phyloP scores from a whole-genome alignment of 2,329 filamentous ascomycete genomes.

The Grosmannia penicillata region DNA sequence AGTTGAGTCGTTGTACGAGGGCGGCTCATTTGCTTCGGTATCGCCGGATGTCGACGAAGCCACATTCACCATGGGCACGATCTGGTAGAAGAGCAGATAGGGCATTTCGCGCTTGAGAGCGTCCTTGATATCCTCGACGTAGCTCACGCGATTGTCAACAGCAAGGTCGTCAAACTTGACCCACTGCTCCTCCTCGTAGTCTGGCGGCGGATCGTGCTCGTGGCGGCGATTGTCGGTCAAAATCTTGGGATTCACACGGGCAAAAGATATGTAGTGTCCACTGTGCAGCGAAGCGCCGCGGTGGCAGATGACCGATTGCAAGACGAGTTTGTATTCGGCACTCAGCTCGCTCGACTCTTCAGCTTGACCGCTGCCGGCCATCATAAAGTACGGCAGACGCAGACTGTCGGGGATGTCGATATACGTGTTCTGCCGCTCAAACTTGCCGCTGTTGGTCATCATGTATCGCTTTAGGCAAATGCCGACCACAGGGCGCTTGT shows the following conservation, averaged over 20 bases:
- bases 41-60: slow-evolving; percentile 30
- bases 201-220: slow-evolving; percentile 42
- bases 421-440: slow-evolving; percentile 61
- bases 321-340: slow-evolving; percentile 81
- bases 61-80: slow-evolving; percentile 68
- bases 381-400: slow-evolving; percentile 79
- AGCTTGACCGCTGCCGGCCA: slow-evolving; percentile 55
- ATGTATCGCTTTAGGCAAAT: slow-evolving; percentile 88
- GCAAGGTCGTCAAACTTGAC: slow-evolving; percentile 82
- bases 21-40: slow-evolving; percentile 34
- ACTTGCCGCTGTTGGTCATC: slow-evolving; percentile 53
- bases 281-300: slow-evolving; percentile 72
- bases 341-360: slow-evolving; percentile 48
- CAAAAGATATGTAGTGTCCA: slow-evolving; percentile 82
- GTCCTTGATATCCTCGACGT: slow-evolving; percentile 63
- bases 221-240: slow-evolving; percentile 44
- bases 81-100: slow-evolving; percentile 90
- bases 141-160: slow-evolving; percentile 50
- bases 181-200: slow-evolving; percentile 65
- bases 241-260: slow-evolving; percentile 53
- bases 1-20: slow-evolving; percentile 42
- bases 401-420: slow-evolving; percentile 77
- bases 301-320: slow-evolving; percentile 89
- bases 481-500: slow-evolving; percentile 70
- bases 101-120: slow-evolving; percentile 78